Percentiles rank a stretch among this genome's conserved stretches.
phyloP scores from a whole-genome alignment of 352 stramenopile species.

The Globisporangium yorkense region DNA sequence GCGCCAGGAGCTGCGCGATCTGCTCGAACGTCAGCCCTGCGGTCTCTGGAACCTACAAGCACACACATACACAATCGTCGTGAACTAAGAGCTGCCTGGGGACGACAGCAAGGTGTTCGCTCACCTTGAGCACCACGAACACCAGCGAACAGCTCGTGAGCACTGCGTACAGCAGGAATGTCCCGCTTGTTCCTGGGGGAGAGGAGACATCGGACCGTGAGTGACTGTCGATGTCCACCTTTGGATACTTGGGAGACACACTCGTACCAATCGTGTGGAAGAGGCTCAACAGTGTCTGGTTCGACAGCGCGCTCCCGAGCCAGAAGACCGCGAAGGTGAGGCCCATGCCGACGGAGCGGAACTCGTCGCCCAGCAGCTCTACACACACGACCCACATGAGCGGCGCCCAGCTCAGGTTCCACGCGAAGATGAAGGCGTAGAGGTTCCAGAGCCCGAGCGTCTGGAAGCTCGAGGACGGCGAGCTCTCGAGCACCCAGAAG shows the following conservation, averaged over 20 bases:
- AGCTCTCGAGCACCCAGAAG: conserved; percentile 36
- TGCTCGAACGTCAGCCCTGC: conserved; percentile 55
- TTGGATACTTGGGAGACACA: not conserved
- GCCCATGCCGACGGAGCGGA: conserved; percentile 68
- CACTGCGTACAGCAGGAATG: conserved; percentile 49
- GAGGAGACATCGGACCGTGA: not conserved
- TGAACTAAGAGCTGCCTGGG: not conserved
- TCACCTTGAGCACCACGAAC: conserved; percentile 54
- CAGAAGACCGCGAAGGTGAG: conserved; percentile 69
- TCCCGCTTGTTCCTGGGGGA: conserved; percentile 24
- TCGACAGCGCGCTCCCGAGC: conserved; percentile 58
- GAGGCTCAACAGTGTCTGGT: conserved; percentile 61
- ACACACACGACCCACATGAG: conserved; percentile 75
- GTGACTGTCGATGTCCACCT: not conserved
- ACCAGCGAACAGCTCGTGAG: conserved; percentile 34
- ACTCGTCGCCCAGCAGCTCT: conserved; percentile 56
- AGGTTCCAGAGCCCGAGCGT: conserved; percentile 53
- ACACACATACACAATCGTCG: not conserved
- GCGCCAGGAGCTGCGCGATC: conserved; percentile 42
- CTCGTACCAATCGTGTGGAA: conserved; percentile 38
- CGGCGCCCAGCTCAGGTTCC: conserved; percentile 71
- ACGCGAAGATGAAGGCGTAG: conserved; percentile 68
- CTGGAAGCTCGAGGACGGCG: conserved; percentile 18
- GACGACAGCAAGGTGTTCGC: not conserved
- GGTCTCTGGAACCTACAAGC: conserved; percentile 52